Evolutionary conservation across 495 filamentous ascomycete species (phyloP).

Genomic region (Xylaria cubensis): DNA sequence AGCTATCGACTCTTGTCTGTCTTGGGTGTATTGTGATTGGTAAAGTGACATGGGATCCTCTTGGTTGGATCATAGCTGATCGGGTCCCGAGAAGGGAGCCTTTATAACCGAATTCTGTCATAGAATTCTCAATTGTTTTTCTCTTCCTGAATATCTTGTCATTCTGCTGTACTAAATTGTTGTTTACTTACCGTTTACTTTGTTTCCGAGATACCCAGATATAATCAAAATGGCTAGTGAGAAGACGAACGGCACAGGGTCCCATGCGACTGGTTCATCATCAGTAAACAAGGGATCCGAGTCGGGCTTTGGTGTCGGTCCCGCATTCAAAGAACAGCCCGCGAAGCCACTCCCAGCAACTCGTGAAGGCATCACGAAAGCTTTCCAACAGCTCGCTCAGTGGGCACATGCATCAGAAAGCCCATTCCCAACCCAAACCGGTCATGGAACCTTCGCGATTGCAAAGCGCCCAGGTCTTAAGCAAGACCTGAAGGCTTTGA

Average conservation of each 20-base stretch:
- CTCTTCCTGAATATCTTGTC: neutral
- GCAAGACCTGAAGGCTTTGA: slow-evolving; percentile 67
- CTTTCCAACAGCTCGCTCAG: slow-evolving; percentile 68
- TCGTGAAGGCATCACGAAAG: slow-evolving; percentile 50
- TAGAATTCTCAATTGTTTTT: neutral
- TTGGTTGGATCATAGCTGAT: slow-evolving; percentile 1
- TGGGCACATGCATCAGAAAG: slow-evolving; percentile 68
- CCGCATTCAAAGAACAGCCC: slow-evolving; percentile 31
- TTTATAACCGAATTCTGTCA: slow-evolving; percentile 16
- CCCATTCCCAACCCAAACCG: slow-evolving; percentile 70
- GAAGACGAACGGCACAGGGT: slow-evolving; percentile 21
- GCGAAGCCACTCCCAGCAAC: slow-evolving; percentile 38
- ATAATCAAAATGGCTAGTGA: slow-evolving; percentile 27
- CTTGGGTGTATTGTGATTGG: slow-evolving; percentile 8
- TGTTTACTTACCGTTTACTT: slow-evolving; percentile 10
- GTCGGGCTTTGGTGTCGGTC: slow-evolving; percentile 15
- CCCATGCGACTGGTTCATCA: slow-evolving; percentile 19
- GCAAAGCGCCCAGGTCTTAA: slow-evolving; percentile 59
- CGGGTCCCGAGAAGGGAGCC: neutral
- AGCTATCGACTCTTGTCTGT: neutral
- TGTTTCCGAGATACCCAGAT: slow-evolving; percentile 22
- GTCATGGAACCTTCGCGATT: slow-evolving; percentile 60
- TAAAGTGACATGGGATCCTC: slow-evolving; percentile 7
- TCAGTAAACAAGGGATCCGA: neutral
- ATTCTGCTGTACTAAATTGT: neutral